These are phyloP conservation scores for Amylocystis lapponica DNA, from an alignment of 768 basidiomycete genomes.

Conservation along the genomic window DNA sequence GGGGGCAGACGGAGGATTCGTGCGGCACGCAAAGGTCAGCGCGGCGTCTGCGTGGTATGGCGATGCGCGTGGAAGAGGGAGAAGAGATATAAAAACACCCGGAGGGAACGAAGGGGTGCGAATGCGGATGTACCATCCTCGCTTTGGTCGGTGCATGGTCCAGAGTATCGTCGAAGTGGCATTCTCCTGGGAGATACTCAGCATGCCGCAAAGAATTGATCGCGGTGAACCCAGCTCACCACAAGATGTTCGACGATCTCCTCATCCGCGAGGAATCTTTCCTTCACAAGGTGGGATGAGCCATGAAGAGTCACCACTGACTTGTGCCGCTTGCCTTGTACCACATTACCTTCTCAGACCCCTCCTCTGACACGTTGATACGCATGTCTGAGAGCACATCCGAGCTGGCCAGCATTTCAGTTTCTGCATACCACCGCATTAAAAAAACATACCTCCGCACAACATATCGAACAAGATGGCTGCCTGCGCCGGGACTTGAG, in stretches of 20 bases:
- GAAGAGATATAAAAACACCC: slow-evolving; percentile 30
- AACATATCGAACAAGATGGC: background rate
- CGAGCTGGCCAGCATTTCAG: no score
- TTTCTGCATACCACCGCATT: no score
- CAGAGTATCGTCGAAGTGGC: slow-evolving; percentile 60
- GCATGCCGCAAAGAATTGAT: background rate
- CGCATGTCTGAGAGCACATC: slow-evolving; percentile 70
- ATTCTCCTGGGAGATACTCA: slow-evolving; percentile 44
- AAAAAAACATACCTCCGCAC: background rate
- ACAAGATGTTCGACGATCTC: slow-evolving; percentile 75
- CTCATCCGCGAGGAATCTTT: slow-evolving; percentile 64
- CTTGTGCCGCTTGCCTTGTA: slow-evolving; percentile 50
- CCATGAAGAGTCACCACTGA: slow-evolving; percentile 1
- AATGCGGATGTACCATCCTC: slow-evolving; percentile 82
- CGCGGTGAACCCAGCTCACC: slow-evolving; percentile 35
- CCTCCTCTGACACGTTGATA: slow-evolving; percentile 56
- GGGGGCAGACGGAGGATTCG: slow-evolving; percentile 13
- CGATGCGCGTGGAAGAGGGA: slow-evolving; percentile 26
- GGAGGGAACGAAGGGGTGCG: slow-evolving; percentile 67
- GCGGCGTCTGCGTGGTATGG: slow-evolving; percentile 27
- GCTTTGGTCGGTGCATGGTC: slow-evolving; percentile 73
- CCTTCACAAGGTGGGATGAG: slow-evolving; percentile 38
- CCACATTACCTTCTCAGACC: slow-evolving; percentile 56
- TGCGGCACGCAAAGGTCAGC: slow-evolving; percentile 31
- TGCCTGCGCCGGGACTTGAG: no score